Percentiles rank a stretch among this genome's conserved stretches.
These are phyloP conservation scores for Cladosporium oxysporum DNA, from an alignment of 2,329 filamentous ascomycete genomes.

Conservation along the genomic window DNA sequence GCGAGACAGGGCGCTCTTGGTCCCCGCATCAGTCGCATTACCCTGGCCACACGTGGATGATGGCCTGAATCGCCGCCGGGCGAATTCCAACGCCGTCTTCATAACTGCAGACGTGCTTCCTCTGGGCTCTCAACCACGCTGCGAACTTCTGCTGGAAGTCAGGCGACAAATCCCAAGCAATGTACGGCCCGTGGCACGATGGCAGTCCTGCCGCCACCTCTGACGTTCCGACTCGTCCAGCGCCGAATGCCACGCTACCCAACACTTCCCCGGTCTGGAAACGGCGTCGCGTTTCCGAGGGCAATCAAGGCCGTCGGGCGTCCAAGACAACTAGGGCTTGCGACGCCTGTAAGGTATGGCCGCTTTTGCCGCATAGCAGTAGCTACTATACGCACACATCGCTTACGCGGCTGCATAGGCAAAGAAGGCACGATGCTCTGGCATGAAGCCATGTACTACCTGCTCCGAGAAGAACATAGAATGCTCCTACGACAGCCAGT, in stretches of 20 bases:
- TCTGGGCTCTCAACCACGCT: neutral
- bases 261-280: constrained; percentile 14
- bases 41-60: constrained; percentile 3
- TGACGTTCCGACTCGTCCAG: constrained; percentile 11
- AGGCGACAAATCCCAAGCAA: neutral
- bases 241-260: constrained; percentile 7
- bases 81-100: constrained; percentile 2
- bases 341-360: constrained; percentile 19
- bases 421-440: constrained; percentile 40
- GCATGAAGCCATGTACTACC: constrained; percentile 38
- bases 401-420: constrained; percentile 6
- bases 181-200: constrained; percentile 15
- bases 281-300: constrained; percentile 17
- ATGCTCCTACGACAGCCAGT: constrained; percentile 52
- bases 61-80: constrained; percentile 7
- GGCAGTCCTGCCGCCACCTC: constrained; percentile 1
- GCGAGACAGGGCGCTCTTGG: neutral
- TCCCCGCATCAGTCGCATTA: constrained; percentile 8
- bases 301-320: constrained; percentile 13
- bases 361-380: neutral
- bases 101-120: neutral
- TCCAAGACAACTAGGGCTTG: constrained; percentile 21
- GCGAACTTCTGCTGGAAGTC: neutral
- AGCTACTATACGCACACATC: neutral
- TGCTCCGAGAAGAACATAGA: constrained; percentile 33